Evolutionary conservation across 805 yeast species (phyloP).

Genomic region (Yarrowia sp.): DNA sequence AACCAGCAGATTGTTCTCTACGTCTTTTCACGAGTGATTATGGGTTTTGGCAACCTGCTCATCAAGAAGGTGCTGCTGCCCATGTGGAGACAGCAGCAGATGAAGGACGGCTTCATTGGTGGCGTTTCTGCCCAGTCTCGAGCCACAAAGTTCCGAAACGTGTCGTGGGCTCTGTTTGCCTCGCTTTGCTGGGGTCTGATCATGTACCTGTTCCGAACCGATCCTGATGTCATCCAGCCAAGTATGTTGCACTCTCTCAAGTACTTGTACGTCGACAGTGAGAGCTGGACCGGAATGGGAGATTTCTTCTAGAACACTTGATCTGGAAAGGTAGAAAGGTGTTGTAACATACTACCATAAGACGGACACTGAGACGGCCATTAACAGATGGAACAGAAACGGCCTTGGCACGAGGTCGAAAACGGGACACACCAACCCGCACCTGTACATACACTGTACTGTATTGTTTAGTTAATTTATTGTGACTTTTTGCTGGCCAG

Average conservation of each 20-base stretch:
- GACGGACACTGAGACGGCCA: too few relatives aligned
- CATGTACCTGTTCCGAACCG: constrained; percentile 63
- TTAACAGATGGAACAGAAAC: too few relatives aligned
- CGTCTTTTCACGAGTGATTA: constrained; percentile 62
- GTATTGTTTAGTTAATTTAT: constrained; percentile 12
- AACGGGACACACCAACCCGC: too few relatives aligned
- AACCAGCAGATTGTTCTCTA: constrained; percentile 74
- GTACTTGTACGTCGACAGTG: constrained; percentile 62
- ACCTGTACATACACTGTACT: not conserved
- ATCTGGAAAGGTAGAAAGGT: too few relatives aligned
- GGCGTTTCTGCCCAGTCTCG: not conserved
- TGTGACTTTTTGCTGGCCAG: not conserved
- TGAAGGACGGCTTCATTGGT: constrained; percentile 24
- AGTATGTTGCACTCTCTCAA: constrained; percentile 66
- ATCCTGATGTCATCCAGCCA: constrained; percentile 59
- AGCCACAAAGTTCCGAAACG: constrained; percentile 32
- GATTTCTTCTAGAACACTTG: constrained; percentile 32
- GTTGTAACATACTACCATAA: too few relatives aligned
- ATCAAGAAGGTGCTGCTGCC: constrained; percentile 32
- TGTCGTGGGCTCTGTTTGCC: constrained; percentile 58
- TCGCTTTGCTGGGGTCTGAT: constrained; percentile 69
- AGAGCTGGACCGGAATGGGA: constrained; percentile 42
- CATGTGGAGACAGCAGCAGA: constrained; percentile 19
- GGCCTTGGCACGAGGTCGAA: too few relatives aligned
- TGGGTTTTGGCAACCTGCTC: constrained; percentile 57